phyloP scores from a whole-genome alignment of 2,329 filamentous ascomycete genomes.

The Coniochaeta sp. region DNA sequence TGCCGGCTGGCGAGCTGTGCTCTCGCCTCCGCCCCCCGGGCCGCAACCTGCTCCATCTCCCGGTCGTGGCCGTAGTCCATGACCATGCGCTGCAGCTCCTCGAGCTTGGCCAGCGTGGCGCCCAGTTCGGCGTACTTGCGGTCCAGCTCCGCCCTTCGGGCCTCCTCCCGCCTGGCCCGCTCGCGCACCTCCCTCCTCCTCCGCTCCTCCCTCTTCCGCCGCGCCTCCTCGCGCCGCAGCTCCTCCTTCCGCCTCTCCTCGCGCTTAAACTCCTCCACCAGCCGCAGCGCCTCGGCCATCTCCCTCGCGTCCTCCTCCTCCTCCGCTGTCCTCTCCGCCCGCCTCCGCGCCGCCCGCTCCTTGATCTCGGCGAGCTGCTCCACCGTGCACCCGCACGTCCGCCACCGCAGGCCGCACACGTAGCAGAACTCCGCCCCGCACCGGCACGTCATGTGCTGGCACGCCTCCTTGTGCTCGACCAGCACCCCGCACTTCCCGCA shows the following conservation, averaged over 20 bases:
- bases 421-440: constrained; percentile 82
- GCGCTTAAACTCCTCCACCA: constrained; percentile 41
- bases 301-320: constrained; percentile 27
- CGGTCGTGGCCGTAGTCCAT: constrained; percentile 30
- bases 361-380: constrained; percentile 35
- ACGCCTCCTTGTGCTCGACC: constrained; percentile 72
- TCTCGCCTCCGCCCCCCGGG: constrained; percentile 12
- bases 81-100: constrained; percentile 32
- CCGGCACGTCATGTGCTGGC: constrained; percentile 81
- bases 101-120: constrained; percentile 27
- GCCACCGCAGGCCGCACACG: constrained; percentile 66
- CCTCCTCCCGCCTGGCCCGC: constrained; percentile 29
- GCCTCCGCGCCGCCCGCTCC: constrained; percentile 22
- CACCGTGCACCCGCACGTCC: constrained; percentile 59
- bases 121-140: constrained; percentile 30
- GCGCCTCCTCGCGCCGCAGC: constrained; percentile 28
- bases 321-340: constrained; percentile 21
- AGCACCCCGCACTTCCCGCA: constrained; percentile 63
- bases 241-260: constrained; percentile 35
- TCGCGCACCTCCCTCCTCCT: constrained; percentile 29
- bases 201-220: constrained; percentile 26
- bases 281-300: constrained; percentile 30
- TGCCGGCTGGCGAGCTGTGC: constrained; percentile 26
- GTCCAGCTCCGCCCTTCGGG: constrained; percentile 29
- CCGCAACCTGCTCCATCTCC: constrained; percentile 20